Evolutionary conservation across 805 yeast species (phyloP), one percentile per base, ranked within the genome.

Genomic region (Saccharomycopsis sp.): DNA sequence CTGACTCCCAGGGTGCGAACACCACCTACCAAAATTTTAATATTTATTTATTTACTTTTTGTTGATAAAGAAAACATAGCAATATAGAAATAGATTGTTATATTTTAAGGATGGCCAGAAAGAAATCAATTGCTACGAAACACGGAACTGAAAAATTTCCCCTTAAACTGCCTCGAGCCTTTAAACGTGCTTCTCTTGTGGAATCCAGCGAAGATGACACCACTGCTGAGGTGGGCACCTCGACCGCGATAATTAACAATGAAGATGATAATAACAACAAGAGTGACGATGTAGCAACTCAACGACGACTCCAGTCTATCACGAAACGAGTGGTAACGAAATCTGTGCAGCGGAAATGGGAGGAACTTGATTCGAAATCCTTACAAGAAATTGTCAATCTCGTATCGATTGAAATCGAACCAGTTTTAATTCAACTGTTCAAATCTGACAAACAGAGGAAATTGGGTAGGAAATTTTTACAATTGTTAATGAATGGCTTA

Each of bases 321-420:
- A 35, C 33, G 14, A 33, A 40, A 17, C 21, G 46, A 31, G 31
- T 48, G 5, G 13, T 41, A 2, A 48, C 43, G 3, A 38, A 24
- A 21, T 41, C 44, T 11, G 52, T 47, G 4, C 43, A 45, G 35
- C 45, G 42, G 31, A 44, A 45, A 35, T 48, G 52, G 52, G 52
- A 48, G 24, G 50, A 45, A 16, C 33, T 48, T 8, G 31, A 41
- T 4, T 23, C 4, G n/a, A 42, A 23, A 4, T 45, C 44, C 16
- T 7, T 41, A 9, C 21, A 32, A 4, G 50, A 48, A 26, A 24
- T 48, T 20, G 16, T 21, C 17, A 23, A 36, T 16, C 20, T 45
- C 4, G 24, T 48, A 16, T 7, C 5, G 4, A 23, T 37, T n/a
- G 41, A 40, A 28, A 32, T 45, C 3, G 52, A 48, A 24, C 52